Evolutionary conservation across 768 basidiomycete genomes (phyloP).

Genomic region (Boletus barrowsii): DNA sequence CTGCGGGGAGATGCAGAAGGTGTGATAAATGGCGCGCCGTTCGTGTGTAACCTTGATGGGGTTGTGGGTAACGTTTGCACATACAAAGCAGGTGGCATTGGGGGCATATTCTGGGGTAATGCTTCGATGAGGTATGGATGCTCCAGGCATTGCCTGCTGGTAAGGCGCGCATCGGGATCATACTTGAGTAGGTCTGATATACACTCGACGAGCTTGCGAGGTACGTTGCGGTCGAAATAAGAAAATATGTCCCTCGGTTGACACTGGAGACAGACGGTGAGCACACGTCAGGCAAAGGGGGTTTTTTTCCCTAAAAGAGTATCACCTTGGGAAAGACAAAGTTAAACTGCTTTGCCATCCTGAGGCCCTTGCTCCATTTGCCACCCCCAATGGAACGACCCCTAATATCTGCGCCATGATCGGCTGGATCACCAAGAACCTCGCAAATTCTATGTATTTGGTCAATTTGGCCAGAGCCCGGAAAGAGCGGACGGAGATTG

Average conservation of each 20-base stretch:
- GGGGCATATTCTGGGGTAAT: constrained; percentile 60
- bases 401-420: constrained; percentile 74
- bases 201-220: constrained; percentile 81
- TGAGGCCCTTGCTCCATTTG: constrained; percentile 79
- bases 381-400: constrained; percentile 81
- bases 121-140: constrained; percentile 89
- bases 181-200: constrained; percentile 91
- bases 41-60: constrained; percentile 36
- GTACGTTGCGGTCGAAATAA: constrained; percentile 77
- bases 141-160: constrained; percentile 81
- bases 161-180: constrained; percentile 84
- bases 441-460: constrained; percentile 90
- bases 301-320: not conserved
- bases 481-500: constrained; percentile 93
- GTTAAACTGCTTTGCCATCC: constrained; percentile 82
- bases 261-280: constrained; percentile 40
- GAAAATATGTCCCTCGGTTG: constrained; percentile 64
- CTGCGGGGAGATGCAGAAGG: constrained; percentile 42
- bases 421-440: constrained; percentile 87
- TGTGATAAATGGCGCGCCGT: constrained; percentile 36
- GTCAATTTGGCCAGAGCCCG: constrained; percentile 88
- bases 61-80: constrained; percentile 37
- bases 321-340: constrained; percentile 86
- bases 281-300: not conserved
- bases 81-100: constrained; percentile 53